These are phyloP conservation scores for Monosporozyma servazzii DNA, from an alignment of 805 yeast species.

Conservation along the genomic window DNA sequence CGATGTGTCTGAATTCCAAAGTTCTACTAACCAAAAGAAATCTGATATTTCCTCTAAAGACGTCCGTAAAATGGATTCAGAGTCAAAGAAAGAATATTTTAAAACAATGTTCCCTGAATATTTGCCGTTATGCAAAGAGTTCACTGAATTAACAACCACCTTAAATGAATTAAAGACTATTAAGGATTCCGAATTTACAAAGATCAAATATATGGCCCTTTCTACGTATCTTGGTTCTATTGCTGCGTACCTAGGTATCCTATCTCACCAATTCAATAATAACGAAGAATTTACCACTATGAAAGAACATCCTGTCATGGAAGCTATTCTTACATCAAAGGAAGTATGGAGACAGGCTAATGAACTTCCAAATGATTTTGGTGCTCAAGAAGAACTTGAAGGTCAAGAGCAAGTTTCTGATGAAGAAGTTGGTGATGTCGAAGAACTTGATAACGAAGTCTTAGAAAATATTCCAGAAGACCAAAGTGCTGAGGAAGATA, in stretches of 20 bases:
- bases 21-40: slow-evolving; percentile 25
- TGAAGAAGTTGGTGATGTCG: slow-evolving; percentile 11
- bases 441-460: slow-evolving; percentile 15
- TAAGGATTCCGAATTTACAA: slow-evolving; percentile 29
- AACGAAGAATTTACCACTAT: slow-evolving; percentile 51
- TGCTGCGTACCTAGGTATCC: slow-evolving; percentile 67
- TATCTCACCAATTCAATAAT: slow-evolving; percentile 45
- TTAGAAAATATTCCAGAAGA: slow-evolving; percentile 21
- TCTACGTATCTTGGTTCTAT: slow-evolving; percentile 73
- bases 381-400: slow-evolving; percentile 14
- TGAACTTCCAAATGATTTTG: slow-evolving; percentile 34
- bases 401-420: slow-evolving; percentile 12
- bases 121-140: slow-evolving; percentile 62
- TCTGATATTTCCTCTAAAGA: slow-evolving; percentile 34
- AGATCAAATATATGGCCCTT: slow-evolving; percentile 59
- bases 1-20: slow-evolving; percentile 33
- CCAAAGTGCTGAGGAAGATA: slow-evolving; percentile 12
- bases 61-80: slow-evolving; percentile 40
- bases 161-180: slow-evolving; percentile 32
- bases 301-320: slow-evolving; percentile 89
- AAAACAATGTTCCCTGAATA: slow-evolving; percentile 73
- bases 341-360: slow-evolving; percentile 86
- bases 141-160: slow-evolving; percentile 34
- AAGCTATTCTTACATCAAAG: slow-evolving; percentile 65
- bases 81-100: slow-evolving; percentile 46